Base-by-base conservation (phyloP, 169 alveolate genomes). In the Cryptosporidium canis region DNA sequence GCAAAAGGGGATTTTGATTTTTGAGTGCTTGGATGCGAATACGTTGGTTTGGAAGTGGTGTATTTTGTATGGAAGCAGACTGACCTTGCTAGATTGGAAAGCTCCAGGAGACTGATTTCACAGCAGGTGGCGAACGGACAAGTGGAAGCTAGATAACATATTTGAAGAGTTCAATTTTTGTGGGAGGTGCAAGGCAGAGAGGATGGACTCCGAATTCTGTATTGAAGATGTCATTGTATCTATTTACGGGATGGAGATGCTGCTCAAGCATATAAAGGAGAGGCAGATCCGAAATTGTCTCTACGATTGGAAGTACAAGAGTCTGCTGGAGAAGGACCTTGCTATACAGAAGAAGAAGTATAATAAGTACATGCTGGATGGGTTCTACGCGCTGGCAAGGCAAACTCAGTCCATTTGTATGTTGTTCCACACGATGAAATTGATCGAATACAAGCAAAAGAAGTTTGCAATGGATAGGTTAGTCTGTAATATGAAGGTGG, bases 371-470 rank as follows among this genome's bases (percentile, higher is more conserved):
- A 77, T 77, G 87, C 12, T 77, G 45, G 87, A 77, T 58, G 87
- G 87, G 27, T 77, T 77, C 31, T 77, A 77, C 41, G 87, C 87
- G 18, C 58, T 77, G 39, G 71, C 87, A 41, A 77, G 87, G 9
- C 87, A 77, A 56, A 77, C 87, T 18, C 87, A 77, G 21, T 55
- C 87, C 9, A 39, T 77, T 6, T 77, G 87, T 35, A 77, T 77
- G 87, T 61, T 77, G 37, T 77, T 77, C 58, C 68, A 56, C 55
- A 37, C 47, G 24, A 16, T 77, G n/a, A 61, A 21, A 58, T 29
- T 77, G 58, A 33, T 16, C 24, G 87, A 77, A 29, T 27, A 58
- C 58, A 77, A 77, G 24, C n/a, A 43, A 56, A 39, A 77, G 33
- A 77, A 18, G 21, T 77, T 41, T 31, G 72, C 87, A 18, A 35